Percentiles rank a stretch among this genome's conserved stretches.
Conservation (phyloP, 495 filamentous ascomycete genomes). For the Aspergillus steynii region DNA sequence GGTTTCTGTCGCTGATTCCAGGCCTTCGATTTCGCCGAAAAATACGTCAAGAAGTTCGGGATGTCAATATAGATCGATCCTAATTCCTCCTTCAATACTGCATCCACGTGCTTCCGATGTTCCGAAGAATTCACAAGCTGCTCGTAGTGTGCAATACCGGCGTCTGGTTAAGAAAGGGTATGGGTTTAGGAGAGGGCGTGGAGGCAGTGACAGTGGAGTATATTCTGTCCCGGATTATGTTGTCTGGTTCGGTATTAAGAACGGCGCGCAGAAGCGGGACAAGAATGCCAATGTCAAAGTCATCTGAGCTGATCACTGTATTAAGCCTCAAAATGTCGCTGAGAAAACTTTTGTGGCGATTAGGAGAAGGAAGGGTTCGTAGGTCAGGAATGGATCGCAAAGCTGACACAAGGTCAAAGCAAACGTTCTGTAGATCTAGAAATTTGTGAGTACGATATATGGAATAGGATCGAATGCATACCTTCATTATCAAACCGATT, state of each 20-base stretch:
- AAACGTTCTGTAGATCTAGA: not conserved
- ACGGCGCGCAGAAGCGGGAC: slow-evolving; percentile 5
- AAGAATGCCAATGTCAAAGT: not conserved
- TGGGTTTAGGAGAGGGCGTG: slow-evolving; percentile 4
- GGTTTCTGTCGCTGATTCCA: not conserved
- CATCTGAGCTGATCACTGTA: not conserved
- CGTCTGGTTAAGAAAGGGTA: slow-evolving; percentile 4
- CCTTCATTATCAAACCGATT: not conserved
- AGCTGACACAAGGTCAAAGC: not conserved
- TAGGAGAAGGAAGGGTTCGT: not conserved
- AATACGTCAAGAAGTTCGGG: slow-evolving; percentile 2
- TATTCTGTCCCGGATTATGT: slow-evolving; percentile 1
- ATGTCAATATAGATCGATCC: slow-evolving; percentile 8
- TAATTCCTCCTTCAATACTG: slow-evolving; percentile 10
- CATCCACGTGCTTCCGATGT: slow-evolving; percentile 8
- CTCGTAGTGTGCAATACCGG: slow-evolving; percentile 8
- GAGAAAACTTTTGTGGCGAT: not conserved
- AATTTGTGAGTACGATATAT: not conserved
- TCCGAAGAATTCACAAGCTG: slow-evolving; percentile 12
- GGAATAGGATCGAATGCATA: not conserved
- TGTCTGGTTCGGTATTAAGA: not conserved
- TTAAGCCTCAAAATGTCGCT: slow-evolving; percentile 2
- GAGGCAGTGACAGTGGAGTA: not conserved
- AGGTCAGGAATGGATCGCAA: not conserved
- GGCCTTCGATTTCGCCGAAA: slow-evolving; percentile 3